Evolutionary conservation across 768 basidiomycete species (phyloP), one percentile per base, ranked within the genome.

Genomic region (Lactarius trivialis): DNA sequence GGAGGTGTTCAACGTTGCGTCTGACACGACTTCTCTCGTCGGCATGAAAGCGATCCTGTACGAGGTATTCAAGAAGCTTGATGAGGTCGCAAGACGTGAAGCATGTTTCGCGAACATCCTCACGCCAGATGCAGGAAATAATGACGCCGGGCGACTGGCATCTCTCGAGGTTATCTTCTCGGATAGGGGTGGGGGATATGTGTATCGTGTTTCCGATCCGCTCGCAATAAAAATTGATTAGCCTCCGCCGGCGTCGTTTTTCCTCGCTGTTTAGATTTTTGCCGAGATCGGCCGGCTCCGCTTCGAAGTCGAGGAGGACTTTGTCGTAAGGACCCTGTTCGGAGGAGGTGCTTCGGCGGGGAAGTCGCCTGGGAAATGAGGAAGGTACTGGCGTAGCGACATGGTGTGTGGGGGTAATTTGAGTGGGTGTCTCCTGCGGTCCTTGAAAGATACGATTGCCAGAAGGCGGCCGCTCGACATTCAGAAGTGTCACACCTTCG

Each of bases 11-110:
- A 33, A 99, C 78, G 73, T 98, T 98, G 60, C 95, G 82, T 65
- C 96, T 80, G 68, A 98, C 96, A 56, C 96, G 81, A 70, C 98
- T 98, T 81, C 96, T 98, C 79, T 98, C 96, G 74, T 97, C 93
- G 53, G 97, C 89, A 33, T 86, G 86, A 70, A 97, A 95, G 55
- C 88, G 80, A 3, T 76, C 75, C 49, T 88, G 91, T 43, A 84
- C 80, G 53, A 89, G 75, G 65, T 85, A 85, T 76, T 98, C 93
- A 57, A 98, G 83, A 33, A 98, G 81, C 72, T 88, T 91, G 69
- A 98, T 94, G 73, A 96, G 87, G 72, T 98, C 96, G 68, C 98
- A 96, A 0, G 93, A 95, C 43, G 96, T 98, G 68, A 95, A 86
- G 72, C 85, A 96, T 75, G 85, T 96, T 3, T 83, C 76, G 68